These are phyloP conservation scores for Balakata baccata DNA, from an alignment of 345 rosid species.

Conservation along the genomic window DNA sequence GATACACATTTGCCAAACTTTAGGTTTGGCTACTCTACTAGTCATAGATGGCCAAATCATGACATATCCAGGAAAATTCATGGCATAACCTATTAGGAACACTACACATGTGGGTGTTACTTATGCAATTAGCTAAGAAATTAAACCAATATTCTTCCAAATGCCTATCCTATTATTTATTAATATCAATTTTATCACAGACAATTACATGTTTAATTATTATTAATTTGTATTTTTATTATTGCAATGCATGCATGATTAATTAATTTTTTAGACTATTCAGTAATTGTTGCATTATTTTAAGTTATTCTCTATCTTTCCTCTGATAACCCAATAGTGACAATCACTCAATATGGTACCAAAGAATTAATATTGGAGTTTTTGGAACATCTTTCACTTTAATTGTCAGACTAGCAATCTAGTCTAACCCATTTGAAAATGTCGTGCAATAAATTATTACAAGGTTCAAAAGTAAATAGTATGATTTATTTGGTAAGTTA, in stretches of 20 bases:
- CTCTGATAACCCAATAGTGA: neutral
- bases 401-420: slow-evolving; percentile 10
- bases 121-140: slow-evolving; percentile 79
- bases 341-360: neutral
- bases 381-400: neutral
- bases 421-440: neutral
- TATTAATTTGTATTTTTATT: too few species aligned
- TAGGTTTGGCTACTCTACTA: slow-evolving; percentile 54
- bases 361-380: neutral
- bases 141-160: slow-evolving; percentile 28
- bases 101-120: slow-evolving; percentile 89
- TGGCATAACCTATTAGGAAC: slow-evolving; percentile 65
- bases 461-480: neutral
- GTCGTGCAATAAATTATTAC: neutral
- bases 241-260: neutral
- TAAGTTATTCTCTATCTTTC: slow-evolving; percentile 3
- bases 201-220: too few species aligned
- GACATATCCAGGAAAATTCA: slow-evolving; percentile 80
- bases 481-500: neutral
- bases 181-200: too few species aligned
- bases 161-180: too few species aligned
- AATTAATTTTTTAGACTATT: too few species aligned
- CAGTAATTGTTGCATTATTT: neutral
- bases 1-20: slow-evolving; percentile 79
- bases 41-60: slow-evolving; percentile 81